A percentile compares a stretch with the other conserved stretches of the same genome.
phyloP scores from a whole-genome alignment of 495 filamentous ascomycete species.

The Diplogelasinospora grovesii region DNA sequence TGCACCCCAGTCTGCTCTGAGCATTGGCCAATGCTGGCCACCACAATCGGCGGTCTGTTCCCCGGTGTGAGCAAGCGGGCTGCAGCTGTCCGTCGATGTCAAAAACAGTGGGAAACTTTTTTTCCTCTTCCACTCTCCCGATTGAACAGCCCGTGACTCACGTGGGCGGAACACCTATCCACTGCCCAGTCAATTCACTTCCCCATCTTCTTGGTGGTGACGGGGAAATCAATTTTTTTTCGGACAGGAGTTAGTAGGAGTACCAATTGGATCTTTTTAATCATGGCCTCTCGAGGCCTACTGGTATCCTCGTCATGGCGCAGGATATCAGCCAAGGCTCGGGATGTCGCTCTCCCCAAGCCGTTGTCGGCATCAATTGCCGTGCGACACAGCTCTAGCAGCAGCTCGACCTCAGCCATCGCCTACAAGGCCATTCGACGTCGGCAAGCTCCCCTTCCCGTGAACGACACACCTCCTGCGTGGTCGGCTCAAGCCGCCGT shows the following conservation, averaged over 20 bases:
- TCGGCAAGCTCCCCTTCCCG: conserved; percentile 76
- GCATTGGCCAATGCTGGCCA: conserved; percentile 19
- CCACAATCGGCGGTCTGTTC: conserved; percentile 10
- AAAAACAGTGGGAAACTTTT: conserved; percentile 16
- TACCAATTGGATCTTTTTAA: conserved; percentile 1
- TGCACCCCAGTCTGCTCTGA: no score
- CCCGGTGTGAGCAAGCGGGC: conserved; percentile 3
- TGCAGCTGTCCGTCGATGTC: conserved; percentile 1
- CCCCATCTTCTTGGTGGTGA: not conserved
- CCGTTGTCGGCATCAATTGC: conserved; percentile 14
- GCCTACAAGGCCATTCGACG: conserved; percentile 97
- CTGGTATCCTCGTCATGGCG: conserved; percentile 29
- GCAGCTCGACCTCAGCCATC: conserved; percentile 81
- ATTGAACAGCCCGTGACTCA: conserved; percentile 19
- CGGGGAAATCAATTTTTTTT: not conserved
- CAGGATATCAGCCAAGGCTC: conserved; percentile 21
- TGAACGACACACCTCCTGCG: conserved; percentile 61
- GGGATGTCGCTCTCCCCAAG: conserved; percentile 13
- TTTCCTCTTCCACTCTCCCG: conserved; percentile 3
- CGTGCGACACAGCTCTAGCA: conserved; percentile 24
- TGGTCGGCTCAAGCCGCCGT: conserved; percentile 96
- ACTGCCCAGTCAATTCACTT: not conserved
- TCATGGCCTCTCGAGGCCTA: conserved; percentile 41
- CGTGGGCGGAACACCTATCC: not conserved
- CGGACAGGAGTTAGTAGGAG: no score